Evolutionary conservation across 306 rosid species (phyloP).

Genomic region (Cicer bijugum): DNA sequence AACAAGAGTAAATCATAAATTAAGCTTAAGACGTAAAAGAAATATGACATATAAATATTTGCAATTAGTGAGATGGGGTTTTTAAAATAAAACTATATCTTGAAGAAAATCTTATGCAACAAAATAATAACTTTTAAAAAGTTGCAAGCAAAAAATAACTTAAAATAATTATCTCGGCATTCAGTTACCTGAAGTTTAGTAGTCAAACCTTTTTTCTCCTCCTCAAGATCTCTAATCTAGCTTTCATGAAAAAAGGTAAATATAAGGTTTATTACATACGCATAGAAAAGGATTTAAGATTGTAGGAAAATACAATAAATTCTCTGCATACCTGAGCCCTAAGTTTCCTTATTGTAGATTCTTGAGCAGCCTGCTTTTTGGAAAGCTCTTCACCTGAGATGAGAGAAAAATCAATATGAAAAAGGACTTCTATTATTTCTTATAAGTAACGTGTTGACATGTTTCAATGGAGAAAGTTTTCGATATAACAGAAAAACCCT

Average conservation of each 20-base stretch:
- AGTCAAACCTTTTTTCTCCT: conserved; percentile 94
- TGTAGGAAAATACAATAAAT: conserved; percentile 39
- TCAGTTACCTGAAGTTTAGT: conserved; percentile 91
- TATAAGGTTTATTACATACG: conserved; percentile 37
- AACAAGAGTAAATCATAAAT: conserved; percentile 27
- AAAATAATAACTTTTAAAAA: conserved; percentile 8
- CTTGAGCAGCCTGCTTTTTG: conserved; percentile 98
- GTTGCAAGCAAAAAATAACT: conserved; percentile 19
- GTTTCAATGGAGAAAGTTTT: conserved; percentile 21
- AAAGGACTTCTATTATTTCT: conserved; percentile 31
- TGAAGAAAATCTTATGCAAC: conserved; percentile 8
- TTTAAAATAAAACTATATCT: conserved; percentile 15
- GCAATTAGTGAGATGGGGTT: conserved; percentile 15
- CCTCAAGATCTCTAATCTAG: conserved; percentile 99
- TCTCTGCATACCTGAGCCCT: conserved; percentile 81
- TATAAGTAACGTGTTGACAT: conserved; percentile 28
- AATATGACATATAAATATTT: conserved; percentile 31
- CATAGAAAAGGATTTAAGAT: conserved; percentile 34
- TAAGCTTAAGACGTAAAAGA: not conserved
- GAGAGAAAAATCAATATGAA: conserved; percentile 31
- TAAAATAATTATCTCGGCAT: conserved; percentile 32
- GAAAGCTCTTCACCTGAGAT: conserved; percentile 97
- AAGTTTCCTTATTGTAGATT: conserved; percentile 82
- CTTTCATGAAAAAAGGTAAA: conserved; percentile 60
- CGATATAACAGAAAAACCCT: conserved; percentile 26